Evolutionary conservation across 2,329 filamentous ascomycete genomes (phyloP).

Genomic region (Knufia petricola): DNA sequence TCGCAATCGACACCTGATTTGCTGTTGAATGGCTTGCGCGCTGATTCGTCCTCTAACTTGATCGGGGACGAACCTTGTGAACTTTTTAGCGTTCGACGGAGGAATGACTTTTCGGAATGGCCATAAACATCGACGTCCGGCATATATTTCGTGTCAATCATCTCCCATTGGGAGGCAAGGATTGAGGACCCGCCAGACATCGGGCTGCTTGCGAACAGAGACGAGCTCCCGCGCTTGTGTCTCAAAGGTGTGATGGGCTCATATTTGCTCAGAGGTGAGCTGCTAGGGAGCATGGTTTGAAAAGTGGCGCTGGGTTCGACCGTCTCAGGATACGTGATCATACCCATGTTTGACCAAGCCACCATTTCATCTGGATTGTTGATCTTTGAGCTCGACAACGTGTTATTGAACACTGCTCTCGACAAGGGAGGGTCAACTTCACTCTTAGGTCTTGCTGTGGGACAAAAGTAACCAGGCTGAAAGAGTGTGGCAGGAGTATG

Average conservation of each 20-base stretch:
- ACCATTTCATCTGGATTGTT: constrained; percentile 12
- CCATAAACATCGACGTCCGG: constrained; percentile 10
- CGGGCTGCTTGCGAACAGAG: constrained; percentile 18
- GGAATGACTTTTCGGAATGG: constrained; percentile 1
- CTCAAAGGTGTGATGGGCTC: constrained; percentile 20
- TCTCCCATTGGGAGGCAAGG: constrained; percentile 18
- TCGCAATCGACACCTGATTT: constrained; percentile 20
- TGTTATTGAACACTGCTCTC: constrained; percentile 16
- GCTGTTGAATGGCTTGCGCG: constrained; percentile 5
- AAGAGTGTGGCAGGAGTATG: neutral
- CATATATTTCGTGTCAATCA: constrained; percentile 14
- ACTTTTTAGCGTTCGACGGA: neutral
- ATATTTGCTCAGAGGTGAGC: constrained; percentile 16
- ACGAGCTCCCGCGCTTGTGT: constrained; percentile 11
- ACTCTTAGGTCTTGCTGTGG: constrained; percentile 7
- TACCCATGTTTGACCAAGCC: constrained; percentile 6
- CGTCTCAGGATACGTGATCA: constrained; percentile 17
- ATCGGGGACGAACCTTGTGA: neutral
- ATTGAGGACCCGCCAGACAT: constrained; percentile 15
- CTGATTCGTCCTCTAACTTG: constrained; percentile 8
- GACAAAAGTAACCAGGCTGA: constrained; percentile 1
- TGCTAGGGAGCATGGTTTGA: constrained; percentile 14
- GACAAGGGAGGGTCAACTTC: constrained; percentile 16
- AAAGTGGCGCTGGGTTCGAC: constrained; percentile 21
- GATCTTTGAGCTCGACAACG: constrained; percentile 1